Conservation (phyloP, 371 early-diverging fungal genomes). For the Apophysomyces trapeziformis region DNA sequence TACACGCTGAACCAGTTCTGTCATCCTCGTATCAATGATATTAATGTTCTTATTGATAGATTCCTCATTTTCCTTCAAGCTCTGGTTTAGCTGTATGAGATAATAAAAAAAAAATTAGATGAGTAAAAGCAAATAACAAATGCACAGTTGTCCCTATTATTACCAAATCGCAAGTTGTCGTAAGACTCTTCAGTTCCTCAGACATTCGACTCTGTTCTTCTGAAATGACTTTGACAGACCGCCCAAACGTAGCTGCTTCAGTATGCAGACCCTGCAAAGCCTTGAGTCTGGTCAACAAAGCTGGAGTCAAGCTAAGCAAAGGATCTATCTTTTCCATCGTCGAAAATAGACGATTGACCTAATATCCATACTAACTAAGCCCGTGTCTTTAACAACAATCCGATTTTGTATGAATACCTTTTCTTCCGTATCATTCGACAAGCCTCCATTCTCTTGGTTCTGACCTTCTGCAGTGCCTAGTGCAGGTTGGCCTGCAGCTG, state of each 20-base stretch:
- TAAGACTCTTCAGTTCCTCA: slow-evolving; percentile 71
- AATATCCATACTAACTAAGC: not conserved
- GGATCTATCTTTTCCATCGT: slow-evolving; percentile 80
- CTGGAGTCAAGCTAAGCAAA: slow-evolving; percentile 77
- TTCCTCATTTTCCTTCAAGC: slow-evolving; percentile 68
- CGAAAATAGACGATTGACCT: slow-evolving; percentile 75
- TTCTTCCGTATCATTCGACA: slow-evolving; percentile 32
- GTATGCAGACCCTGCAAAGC: slow-evolving; percentile 80
- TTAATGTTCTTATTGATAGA: slow-evolving; percentile 71
- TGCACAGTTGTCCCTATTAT: slow-evolving; percentile 1
- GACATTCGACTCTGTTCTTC: slow-evolving; percentile 74
- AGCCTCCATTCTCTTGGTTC: slow-evolving; percentile 14
- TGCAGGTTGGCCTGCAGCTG: slow-evolving; percentile 8
- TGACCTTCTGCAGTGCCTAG: slow-evolving; percentile 22
- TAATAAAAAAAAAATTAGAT: not conserved
- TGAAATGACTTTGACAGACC: slow-evolving; percentile 72
- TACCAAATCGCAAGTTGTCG: slow-evolving; percentile 58
- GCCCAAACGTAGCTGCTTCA: slow-evolving; percentile 81
- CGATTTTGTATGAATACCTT: slow-evolving; percentile 21
- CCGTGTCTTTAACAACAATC: not conserved
- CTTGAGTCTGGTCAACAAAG: slow-evolving; percentile 80
- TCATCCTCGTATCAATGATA: slow-evolving; percentile 67
- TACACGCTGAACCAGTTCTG: slow-evolving; percentile 67
- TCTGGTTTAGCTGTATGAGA: slow-evolving; percentile 57
- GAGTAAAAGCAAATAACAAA: not conserved